phyloP scores from a whole-genome alignment of 768 basidiomycete species.

The Termitomyces sp. region DNA sequence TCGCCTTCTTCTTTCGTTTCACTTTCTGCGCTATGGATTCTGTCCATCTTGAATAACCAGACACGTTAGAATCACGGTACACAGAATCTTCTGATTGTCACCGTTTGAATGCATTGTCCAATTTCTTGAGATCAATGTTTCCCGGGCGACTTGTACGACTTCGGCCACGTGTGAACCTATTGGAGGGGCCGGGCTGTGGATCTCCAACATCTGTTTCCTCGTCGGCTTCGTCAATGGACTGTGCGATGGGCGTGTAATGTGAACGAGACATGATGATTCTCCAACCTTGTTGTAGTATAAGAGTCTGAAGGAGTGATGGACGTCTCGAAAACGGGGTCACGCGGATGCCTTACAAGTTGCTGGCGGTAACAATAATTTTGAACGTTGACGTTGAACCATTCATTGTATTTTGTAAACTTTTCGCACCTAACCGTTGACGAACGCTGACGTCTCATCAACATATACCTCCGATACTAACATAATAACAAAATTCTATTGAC shows the following conservation, averaged over 20 bases:
- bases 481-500: background rate
- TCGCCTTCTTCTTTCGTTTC: slow-evolving; percentile 74
- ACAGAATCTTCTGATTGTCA: slow-evolving; percentile 19
- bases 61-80: slow-evolving; percentile 2
- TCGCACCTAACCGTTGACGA: no score
- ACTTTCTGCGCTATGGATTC: slow-evolving; percentile 84
- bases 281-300: background rate
- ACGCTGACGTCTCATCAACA: background rate
- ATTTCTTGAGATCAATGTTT: slow-evolving; percentile 73
- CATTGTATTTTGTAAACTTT: no score
- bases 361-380: background rate
- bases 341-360: no score
- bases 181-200: slow-evolving; percentile 24
- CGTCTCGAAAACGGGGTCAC: background rate
- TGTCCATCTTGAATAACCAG: slow-evolving; percentile 59
- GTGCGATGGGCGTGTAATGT: slow-evolving; percentile 47
- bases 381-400: no score
- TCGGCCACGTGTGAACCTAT: slow-evolving; percentile 27
- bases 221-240: slow-evolving; percentile 38
- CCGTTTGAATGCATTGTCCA: slow-evolving; percentile 85
- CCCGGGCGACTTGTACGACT: slow-evolving; percentile 46
- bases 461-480: background rate
- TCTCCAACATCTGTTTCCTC: slow-evolving; percentile 39
- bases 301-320: background rate
- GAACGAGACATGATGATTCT: slow-evolving; percentile 30